These are phyloP conservation scores for Pterulicium gracile DNA, from an alignment of 1,284 basidiomycete species.

Conservation along the genomic window DNA sequence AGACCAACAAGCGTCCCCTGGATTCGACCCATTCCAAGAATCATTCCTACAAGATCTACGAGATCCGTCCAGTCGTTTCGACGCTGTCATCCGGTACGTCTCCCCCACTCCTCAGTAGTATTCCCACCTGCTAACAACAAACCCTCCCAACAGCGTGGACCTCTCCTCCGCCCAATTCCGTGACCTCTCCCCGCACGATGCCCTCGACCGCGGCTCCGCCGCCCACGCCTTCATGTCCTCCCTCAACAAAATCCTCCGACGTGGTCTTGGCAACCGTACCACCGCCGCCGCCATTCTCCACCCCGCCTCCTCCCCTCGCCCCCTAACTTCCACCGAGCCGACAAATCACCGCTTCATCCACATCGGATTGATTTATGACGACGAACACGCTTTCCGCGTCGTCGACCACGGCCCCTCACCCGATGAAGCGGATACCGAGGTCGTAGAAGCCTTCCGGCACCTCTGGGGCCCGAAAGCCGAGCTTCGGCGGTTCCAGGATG, in stretches of 20 bases:
- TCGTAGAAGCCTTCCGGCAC: slow-evolving; percentile 58
- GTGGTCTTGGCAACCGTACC: slow-evolving; percentile 62
- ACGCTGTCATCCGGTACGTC: slow-evolving; percentile 49
- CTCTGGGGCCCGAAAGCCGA: slow-evolving; percentile 94
- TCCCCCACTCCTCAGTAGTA: background rate
- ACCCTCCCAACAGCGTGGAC: slow-evolving; percentile 40
- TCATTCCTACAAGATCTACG: slow-evolving; percentile 67
- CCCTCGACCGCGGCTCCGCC: slow-evolving; percentile 51
- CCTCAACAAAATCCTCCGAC: slow-evolving; percentile 45
- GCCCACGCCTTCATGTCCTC: slow-evolving; percentile 44
- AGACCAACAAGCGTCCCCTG: slow-evolving; percentile 31
- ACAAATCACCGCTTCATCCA: slow-evolving; percentile 32
- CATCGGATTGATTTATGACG: slow-evolving; percentile 70
- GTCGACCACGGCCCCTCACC: slow-evolving; percentile 85
- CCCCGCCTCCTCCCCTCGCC: slow-evolving; percentile 32
- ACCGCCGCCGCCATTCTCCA: slow-evolving; percentile 51
- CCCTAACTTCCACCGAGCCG: slow-evolving; percentile 25
- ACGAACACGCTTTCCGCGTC: slow-evolving; percentile 64
- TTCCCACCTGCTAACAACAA: background rate
- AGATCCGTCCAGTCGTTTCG: slow-evolving; percentile 50
- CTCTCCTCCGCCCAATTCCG: slow-evolving; percentile 39
- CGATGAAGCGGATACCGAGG: slow-evolving; percentile 42
- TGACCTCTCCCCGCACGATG: slow-evolving; percentile 30
- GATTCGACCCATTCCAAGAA: slow-evolving; percentile 61
- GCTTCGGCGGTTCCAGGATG: slow-evolving; percentile 95